A percentile compares a stretch with the other conserved stretches of the same genome.
phyloP scores from a whole-genome alignment of 1,139 yeast species.

The Saccharomyces hybrid region DNA sequence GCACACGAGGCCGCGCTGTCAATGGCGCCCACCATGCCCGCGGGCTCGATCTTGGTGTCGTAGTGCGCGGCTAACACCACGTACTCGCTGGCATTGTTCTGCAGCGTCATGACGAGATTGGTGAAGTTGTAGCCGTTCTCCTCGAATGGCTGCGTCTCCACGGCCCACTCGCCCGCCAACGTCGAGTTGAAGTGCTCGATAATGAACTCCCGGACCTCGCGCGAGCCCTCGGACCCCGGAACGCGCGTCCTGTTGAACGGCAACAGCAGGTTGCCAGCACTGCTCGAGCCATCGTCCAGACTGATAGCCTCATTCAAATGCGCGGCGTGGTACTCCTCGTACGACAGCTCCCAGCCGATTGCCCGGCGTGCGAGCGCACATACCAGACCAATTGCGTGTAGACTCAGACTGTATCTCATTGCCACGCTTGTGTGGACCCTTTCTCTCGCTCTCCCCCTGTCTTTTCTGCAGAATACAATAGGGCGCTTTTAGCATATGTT shows the following conservation, averaged over 20 bases:
- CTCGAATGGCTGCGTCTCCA: constrained; percentile 37
- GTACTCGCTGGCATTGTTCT: constrained; percentile 14
- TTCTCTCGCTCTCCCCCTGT: background rate
- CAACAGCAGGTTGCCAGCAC: constrained; percentile 9
- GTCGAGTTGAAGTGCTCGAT: constrained; percentile 21
- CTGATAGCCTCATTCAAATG: constrained; percentile 11
- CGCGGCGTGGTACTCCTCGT: constrained; percentile 10
- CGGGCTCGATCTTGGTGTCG: constrained; percentile 43
- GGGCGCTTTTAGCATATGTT: background rate
- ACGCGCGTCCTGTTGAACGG: constrained; percentile 36
- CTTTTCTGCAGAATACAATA: background rate
- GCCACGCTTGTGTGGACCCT: background rate
- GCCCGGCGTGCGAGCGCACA: background rate
- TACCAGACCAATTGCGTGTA: background rate
- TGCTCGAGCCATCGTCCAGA: constrained; percentile 6
- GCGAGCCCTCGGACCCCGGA: constrained; percentile 42
- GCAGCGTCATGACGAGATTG: constrained; percentile 38
- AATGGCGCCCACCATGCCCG: constrained; percentile 53
- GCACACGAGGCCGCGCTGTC: constrained; percentile 56
- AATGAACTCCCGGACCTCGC: constrained; percentile 36
- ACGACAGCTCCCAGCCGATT: background rate
- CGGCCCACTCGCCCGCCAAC: constrained; percentile 32
- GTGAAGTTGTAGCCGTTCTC: constrained; percentile 39
- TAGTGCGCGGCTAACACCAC: constrained; percentile 48
- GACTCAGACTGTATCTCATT: background rate